Base-by-base conservation (phyloP, 2,329 filamentous ascomycete genomes). In the Chaetomium sp. region DNA sequence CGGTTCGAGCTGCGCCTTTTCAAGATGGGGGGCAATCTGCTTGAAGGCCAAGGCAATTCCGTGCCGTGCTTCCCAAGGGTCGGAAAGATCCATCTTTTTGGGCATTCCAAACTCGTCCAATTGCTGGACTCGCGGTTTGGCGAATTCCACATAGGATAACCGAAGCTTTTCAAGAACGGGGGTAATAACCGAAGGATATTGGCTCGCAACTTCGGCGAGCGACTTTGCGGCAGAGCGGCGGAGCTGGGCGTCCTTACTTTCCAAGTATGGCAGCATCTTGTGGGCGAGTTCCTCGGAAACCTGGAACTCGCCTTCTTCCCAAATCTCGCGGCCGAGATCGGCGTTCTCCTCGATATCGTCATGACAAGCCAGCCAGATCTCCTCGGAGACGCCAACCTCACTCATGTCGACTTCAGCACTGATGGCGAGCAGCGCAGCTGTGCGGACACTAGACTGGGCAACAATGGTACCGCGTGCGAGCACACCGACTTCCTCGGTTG, bases 21-120 rank as follows among this genome's bases (percentile, higher is more conserved):
- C 80, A 65, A 97, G 86, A 8, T 84, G 74, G 6, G 80, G 74
- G 1, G 89, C 84, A 61, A 99, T 80, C 64, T 94, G 88, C 69
- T 85, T 89, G 73, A 96, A 95, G 2, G 91, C 86, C 27, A 91
- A 79, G 7, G 90, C 92, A 64, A 96, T 86, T 53, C 94, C 94
- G 66, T 95, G 91, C 62, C 95, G 82, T 10, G 84, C 82, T 70
- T 96, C 91, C 92, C 92, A 99, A 1, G 87, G 88, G 71, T 99
- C 94, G 5, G 87, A 81, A 9, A 91, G 76, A 62, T 97, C 89
- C 67, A 87, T 85, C 73, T 95, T 97, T 66, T 85, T 87, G 3
- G 90, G 88, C 88, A 99, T 96, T 53, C 95, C 94, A 68, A 90
- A 97, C 61, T 92, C 87, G 68, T 99, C 92, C 41, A 92, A 84